Conservation (phyloP, 352 stramenopile species). For the Elongisporangium anandrum region DNA sequence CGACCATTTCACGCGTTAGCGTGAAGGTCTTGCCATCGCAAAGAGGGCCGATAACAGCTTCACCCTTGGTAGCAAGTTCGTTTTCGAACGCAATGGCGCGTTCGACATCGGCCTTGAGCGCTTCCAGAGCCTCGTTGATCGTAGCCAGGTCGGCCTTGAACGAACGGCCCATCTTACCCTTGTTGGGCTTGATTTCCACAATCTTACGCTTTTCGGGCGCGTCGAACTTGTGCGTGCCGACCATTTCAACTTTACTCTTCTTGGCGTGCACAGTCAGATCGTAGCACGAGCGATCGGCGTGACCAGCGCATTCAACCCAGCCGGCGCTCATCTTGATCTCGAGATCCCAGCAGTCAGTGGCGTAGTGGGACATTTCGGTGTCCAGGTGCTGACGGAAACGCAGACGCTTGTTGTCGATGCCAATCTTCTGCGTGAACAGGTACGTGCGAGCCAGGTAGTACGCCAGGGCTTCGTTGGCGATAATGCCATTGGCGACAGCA, state of each 20-base stretch:
- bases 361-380: slow-evolving; percentile 99
- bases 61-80: slow-evolving; percentile 87
- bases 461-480: slow-evolving; percentile 98
- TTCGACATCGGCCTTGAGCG: slow-evolving; percentile 88
- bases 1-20: slow-evolving; percentile 94
- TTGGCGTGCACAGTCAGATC: slow-evolving; percentile 91
- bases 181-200: slow-evolving; percentile 95
- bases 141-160: slow-evolving; percentile 94
- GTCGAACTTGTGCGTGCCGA: slow-evolving; percentile 85
- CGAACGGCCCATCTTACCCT: slow-evolving; percentile 93
- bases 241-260: slow-evolving; percentile 88
- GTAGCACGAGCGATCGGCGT: slow-evolving; percentile 98
- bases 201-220: slow-evolving; percentile 94
- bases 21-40: slow-evolving; percentile 87
- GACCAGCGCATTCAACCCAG: slow-evolving; percentile 99
- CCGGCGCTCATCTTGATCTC: slow-evolving; percentile 98
- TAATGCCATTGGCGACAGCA: slow-evolving; percentile 90
- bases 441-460: slow-evolving; percentile 99
- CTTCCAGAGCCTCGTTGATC: slow-evolving; percentile 68
- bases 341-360: slow-evolving; percentile 98
- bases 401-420: slow-evolving; percentile 93
- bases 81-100: slow-evolving; percentile 88
- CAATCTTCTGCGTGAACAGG: slow-evolving; percentile 92
- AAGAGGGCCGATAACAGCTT: slow-evolving; percentile 85
- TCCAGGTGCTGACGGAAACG: slow-evolving; percentile 98